Evolutionary conservation across 1,139 yeast species (phyloP).

Genomic region (Lodderomyces parapsilosis): DNA sequence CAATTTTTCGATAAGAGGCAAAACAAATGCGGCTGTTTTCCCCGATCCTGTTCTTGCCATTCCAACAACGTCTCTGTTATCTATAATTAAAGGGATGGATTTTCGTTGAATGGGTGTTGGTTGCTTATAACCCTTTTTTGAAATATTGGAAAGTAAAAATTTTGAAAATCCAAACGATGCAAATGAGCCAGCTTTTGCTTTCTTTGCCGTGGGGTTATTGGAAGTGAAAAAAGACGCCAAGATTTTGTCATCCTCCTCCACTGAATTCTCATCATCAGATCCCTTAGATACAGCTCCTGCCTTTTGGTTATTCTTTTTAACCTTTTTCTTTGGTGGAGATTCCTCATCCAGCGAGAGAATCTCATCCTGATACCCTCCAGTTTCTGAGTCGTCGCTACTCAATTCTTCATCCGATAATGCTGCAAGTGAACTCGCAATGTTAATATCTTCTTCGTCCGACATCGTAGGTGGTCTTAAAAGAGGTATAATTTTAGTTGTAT

Average conservation of each 20-base stretch:
- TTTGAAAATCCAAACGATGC: conserved; percentile 88
- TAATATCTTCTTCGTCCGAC: conserved; percentile 64
- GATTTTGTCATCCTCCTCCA: conserved; percentile 37
- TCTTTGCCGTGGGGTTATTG: conserved; percentile 50
- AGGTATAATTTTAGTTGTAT: no score
- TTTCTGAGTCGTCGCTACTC: conserved; percentile 33
- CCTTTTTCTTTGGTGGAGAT: conserved; percentile 20
- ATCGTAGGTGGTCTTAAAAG: conserved; percentile 14
- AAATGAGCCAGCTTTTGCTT: conserved; percentile 80
- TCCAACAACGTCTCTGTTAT: conserved; percentile 92
- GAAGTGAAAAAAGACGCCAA: conserved; percentile 29
- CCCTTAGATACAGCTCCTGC: conserved; percentile 67
- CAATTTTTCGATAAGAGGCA: conserved; percentile 81
- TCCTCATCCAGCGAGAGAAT: conserved; percentile 50
- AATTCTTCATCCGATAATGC: conserved; percentile 17
- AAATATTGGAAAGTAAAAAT: conserved; percentile 63
- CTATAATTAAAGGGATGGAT: conserved; percentile 86
- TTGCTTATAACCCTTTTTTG: conserved; percentile 84
- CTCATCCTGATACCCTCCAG: conserved; percentile 55
- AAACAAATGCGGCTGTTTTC: conserved; percentile 95
- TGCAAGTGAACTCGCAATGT: conserved; percentile 67
- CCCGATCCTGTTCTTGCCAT: conserved; percentile 99
- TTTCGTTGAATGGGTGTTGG: conserved; percentile 98
- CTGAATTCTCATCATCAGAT: conserved; percentile 56
- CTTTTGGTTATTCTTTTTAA: conserved; percentile 15